Conservation (phyloP, 352 stramenopile species). For the Thalassiosira sp. region DNA sequence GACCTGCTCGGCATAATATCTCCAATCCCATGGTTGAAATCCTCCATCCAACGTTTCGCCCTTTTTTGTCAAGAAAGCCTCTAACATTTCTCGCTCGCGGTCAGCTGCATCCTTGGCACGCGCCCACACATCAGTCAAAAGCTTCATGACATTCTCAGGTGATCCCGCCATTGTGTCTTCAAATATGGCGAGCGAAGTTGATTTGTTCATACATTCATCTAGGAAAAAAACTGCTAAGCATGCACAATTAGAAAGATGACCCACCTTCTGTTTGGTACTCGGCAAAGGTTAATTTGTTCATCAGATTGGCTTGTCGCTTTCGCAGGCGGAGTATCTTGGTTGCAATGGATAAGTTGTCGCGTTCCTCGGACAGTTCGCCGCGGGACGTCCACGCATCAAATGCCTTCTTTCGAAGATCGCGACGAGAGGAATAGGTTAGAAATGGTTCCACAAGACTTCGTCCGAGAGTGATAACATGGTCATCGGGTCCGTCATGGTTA, state of each 20-base stretch:
- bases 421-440: slow-evolving; percentile 63
- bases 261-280: slow-evolving; percentile 79
- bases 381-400: slow-evolving; percentile 71
- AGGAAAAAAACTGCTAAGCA: no score
- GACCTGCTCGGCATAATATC: slow-evolving; percentile 82
- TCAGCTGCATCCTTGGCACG: slow-evolving; percentile 75
- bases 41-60: slow-evolving; percentile 60
- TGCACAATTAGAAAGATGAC: no score
- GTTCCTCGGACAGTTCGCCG: slow-evolving; percentile 67
- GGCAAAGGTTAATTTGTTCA: slow-evolving; percentile 76
- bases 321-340: slow-evolving; percentile 77
- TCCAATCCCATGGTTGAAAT: slow-evolving; percentile 83
- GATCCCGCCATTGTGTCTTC: slow-evolving; percentile 84
- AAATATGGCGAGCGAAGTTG: no score
- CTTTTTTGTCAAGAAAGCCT: slow-evolving; percentile 66
- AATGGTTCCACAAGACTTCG: slow-evolving; percentile 83
- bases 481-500: slow-evolving; percentile 52
- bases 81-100: slow-evolving; percentile 66
- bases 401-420: slow-evolving; percentile 72
- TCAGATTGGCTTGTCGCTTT: slow-evolving; percentile 70
- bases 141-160: slow-evolving; percentile 72
- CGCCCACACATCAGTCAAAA: slow-evolving; percentile 78
- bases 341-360: slow-evolving; percentile 79
- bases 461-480: slow-evolving; percentile 79
- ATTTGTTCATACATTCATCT: no score